Evolutionary conservation across 164 flowering plant species (phyloP).

Genomic region (Vitis rotundifolia): DNA sequence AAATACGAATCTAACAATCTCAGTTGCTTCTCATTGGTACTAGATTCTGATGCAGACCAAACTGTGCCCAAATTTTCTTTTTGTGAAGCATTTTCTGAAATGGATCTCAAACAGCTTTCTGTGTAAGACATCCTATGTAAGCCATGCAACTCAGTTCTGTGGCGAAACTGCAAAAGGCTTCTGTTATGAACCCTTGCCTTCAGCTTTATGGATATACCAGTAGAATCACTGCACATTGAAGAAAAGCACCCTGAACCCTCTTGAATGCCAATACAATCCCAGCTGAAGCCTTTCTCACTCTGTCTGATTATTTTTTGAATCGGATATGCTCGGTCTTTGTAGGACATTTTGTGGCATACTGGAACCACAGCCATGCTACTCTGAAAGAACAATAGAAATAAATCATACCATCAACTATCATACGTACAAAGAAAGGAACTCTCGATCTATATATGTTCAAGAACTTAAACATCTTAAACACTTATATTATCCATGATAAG

Average conservation of each 20-base stretch:
- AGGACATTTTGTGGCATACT: constrained; percentile 29
- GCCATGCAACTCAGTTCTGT: not conserved
- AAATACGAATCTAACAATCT: constrained; percentile 53
- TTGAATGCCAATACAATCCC: constrained; percentile 6
- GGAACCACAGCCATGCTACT: constrained; percentile 40
- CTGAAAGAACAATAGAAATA: constrained; percentile 17
- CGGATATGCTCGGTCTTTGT: constrained; percentile 20
- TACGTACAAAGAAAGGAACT: not conserved
- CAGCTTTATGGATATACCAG: constrained; percentile 10
- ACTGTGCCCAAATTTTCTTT: constrained; percentile 12
- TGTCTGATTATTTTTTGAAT: constrained; percentile 13
- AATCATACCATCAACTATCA: constrained; percentile 4
- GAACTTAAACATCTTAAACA: not conserved
- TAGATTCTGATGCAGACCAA: constrained; percentile 21
- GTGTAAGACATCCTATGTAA: not conserved
- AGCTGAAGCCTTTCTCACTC: constrained; percentile 6
- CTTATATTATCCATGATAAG: not conserved
- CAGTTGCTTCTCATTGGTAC: constrained; percentile 35
- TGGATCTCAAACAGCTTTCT: constrained; percentile 8
- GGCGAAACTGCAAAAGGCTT: not conserved
- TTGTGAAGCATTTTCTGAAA: constrained; percentile 7
- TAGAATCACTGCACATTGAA: constrained; percentile 1
- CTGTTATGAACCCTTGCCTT: constrained; percentile 15
- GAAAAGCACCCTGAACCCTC: constrained; percentile 12
- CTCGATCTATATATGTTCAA: not conserved